Base-by-base conservation (phyloP, 106 monocot species). In the Iris macrosiphon region DNA sequence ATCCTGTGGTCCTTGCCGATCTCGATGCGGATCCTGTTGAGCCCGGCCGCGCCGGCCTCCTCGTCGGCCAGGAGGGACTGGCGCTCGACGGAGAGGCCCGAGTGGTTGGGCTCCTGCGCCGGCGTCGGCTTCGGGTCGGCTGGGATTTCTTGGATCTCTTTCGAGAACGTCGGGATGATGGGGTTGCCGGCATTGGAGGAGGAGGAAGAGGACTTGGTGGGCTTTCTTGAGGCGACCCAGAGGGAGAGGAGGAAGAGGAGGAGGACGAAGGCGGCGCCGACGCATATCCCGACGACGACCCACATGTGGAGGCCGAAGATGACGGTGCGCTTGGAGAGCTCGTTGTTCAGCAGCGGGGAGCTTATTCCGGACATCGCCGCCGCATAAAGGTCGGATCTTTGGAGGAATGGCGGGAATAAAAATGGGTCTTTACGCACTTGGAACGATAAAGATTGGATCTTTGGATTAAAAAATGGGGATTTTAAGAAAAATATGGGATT, bases 291-390 rank as follows among this genome's bases (percentile, higher is more conserved):
- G 19, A 95, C 76, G 18, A 89, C 57, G 10, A 82, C 85, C 84
- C 89, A 81, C 15, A 89, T 66, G 45, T 72, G 85, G 35, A 95
- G 79, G 4, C 89, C 95, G 45, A 94, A 94, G 73, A 94, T 76
- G 14, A 67, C 70, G 4, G 88, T 88, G 35, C 67, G 63, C 64
- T 81, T 78, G 1, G 88, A 84, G 34, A 93, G 83, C 61, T 79
- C 77, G 40, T 80, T 71, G 64, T 50, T 74, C 38, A 59, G 47
- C 6, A 31, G 3, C 19, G 66, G 51, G 21, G 71, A 52, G 64
- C 45, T 60, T 41, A 53, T 18, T 25, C 40, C 34, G 15, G 57
- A 57, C 57, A 57, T 57, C 25, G 17, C n/a, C n/a, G n/a, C n/a
- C n/a, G n/a, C n/a, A n/a, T n/a, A n/a, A n/a, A n/a, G n/a, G n/a